These are phyloP conservation scores for Viola pubescens DNA, from an alignment of 441 rosid genomes.

Conservation along the genomic window DNA sequence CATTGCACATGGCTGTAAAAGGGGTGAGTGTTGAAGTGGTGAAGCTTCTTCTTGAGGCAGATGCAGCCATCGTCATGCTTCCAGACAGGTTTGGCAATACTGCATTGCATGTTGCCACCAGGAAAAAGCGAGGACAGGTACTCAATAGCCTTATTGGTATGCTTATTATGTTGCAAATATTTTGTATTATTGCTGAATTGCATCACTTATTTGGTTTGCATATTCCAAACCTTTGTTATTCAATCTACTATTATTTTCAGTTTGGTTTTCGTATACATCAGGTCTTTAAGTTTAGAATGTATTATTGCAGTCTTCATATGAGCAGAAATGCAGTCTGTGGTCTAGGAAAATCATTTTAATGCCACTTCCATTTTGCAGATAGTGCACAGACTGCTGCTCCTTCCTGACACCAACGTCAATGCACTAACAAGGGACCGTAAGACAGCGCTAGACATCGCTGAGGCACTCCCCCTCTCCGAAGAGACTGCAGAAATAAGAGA, in stretches of 20 bases:
- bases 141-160: neutral
- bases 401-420: conserved; percentile 66
- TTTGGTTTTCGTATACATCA: too few species aligned
- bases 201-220: too few species aligned
- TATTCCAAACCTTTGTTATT: too few species aligned
- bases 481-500: conserved; percentile 57
- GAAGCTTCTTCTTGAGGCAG: conserved; percentile 56
- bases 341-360: too few species aligned
- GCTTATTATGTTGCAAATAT: neutral
- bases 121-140: conserved; percentile 79
- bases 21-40: conserved; percentile 58
- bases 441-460: conserved; percentile 81
- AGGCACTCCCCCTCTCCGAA: conserved; percentile 66
- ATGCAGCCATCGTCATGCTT: conserved; percentile 68
- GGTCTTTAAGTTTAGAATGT: too few species aligned
- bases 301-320: too few species aligned
- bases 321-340: too few species aligned
- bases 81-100: conserved; percentile 77
- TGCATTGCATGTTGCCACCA: conserved; percentile 72
- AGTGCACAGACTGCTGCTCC: conserved; percentile 52
- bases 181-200: too few species aligned
- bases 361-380: conserved; percentile 35
- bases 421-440: conserved; percentile 65
- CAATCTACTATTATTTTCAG: too few species aligned
- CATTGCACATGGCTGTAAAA: conserved; percentile 91